A percentile compares a stretch with the other conserved stretches of the same genome.
phyloP scores from a whole-genome alignment of 176 grass and related monocot genomes.

The Coix lacrymajobi region DNA sequence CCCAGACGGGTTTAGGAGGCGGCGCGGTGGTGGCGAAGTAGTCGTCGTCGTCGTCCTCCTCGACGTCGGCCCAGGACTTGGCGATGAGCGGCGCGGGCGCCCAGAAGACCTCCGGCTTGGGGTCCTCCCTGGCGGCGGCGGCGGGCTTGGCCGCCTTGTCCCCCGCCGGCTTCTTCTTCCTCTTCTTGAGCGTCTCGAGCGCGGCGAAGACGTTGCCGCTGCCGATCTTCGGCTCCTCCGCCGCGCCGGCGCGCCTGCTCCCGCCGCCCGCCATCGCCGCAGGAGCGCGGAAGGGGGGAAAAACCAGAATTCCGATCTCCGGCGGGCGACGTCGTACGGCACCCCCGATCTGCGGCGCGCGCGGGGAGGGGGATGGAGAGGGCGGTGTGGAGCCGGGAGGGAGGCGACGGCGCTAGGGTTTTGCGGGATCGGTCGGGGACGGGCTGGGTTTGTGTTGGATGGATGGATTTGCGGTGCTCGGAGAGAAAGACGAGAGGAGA shows the following conservation, averaged over 20 bases:
- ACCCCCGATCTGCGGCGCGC: not conserved
- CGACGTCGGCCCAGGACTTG: slow-evolving; percentile 90
- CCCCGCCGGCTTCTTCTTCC: slow-evolving; percentile 54
- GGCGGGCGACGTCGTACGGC: not conserved
- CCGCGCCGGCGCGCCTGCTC: slow-evolving; percentile 45
- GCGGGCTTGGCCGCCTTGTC: slow-evolving; percentile 10
- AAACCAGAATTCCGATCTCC: slow-evolving; percentile 12
- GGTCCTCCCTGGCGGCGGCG: slow-evolving; percentile 2
- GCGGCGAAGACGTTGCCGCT: slow-evolving; percentile 88
- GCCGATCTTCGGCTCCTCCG: slow-evolving; percentile 57
- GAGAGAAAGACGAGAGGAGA: not conserved
- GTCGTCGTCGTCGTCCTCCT: slow-evolving; percentile 89
- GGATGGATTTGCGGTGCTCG: not conserved
- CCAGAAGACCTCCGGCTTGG: slow-evolving; percentile 58
- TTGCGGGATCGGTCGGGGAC: not conserved
- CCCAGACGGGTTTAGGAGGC: slow-evolving; percentile 48
- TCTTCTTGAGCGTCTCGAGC: slow-evolving; percentile 91
- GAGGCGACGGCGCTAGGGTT: not conserved
- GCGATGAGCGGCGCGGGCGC: slow-evolving; percentile 45
- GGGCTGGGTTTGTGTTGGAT: too few relatives aligned
- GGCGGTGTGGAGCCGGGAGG: not conserved
- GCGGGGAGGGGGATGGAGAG: not conserved
- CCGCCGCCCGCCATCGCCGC: slow-evolving; percentile 63
- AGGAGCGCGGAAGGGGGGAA: too few relatives aligned
- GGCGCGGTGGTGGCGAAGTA: slow-evolving; percentile 80